Evolutionary conservation across 345 rosid genomes (phyloP).

Genomic region (Mangifera indica): DNA sequence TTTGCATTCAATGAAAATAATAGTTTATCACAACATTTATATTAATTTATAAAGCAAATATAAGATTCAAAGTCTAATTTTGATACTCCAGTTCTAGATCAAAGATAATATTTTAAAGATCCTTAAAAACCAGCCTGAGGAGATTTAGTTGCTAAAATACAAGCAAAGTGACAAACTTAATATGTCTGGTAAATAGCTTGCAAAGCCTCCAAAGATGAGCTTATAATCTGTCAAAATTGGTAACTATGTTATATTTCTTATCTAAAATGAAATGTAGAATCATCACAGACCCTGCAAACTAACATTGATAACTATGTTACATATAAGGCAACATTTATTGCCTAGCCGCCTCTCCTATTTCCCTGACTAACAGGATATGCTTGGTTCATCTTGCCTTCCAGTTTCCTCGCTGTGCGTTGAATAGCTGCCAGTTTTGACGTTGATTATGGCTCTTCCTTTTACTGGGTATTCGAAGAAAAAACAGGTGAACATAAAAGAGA

Average conservation of each 20-base stretch:
- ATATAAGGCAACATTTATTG: conserved; percentile 16
- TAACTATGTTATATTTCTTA: neutral
- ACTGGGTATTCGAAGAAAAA: conserved; percentile 30
- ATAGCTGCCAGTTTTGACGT: conserved; percentile 52
- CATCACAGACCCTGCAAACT: neutral
- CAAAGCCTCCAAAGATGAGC: neutral
- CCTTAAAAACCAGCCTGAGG: too few species aligned
- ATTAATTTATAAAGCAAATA: too few species aligned
- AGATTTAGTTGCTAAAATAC: too few species aligned
- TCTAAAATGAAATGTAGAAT: neutral
- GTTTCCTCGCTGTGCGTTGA: conserved; percentile 56
- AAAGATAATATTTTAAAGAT: too few species aligned
- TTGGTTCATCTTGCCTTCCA: conserved; percentile 49
- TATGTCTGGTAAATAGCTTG: too few species aligned
- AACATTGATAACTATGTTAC: neutral
- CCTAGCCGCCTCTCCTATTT: conserved; percentile 44
- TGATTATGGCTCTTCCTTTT: conserved; percentile 53
- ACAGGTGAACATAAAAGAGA: too few species aligned
- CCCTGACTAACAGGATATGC: conserved; percentile 29
- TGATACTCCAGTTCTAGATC: neutral
- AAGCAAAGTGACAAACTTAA: too few species aligned
- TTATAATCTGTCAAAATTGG: conserved; percentile 4
- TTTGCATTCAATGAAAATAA: neutral
- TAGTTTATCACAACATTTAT: too few species aligned
- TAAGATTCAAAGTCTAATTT: neutral